Conservation (phyloP, 1,284 basidiomycete species). For the Sphaerobolus stellatus region DNA sequence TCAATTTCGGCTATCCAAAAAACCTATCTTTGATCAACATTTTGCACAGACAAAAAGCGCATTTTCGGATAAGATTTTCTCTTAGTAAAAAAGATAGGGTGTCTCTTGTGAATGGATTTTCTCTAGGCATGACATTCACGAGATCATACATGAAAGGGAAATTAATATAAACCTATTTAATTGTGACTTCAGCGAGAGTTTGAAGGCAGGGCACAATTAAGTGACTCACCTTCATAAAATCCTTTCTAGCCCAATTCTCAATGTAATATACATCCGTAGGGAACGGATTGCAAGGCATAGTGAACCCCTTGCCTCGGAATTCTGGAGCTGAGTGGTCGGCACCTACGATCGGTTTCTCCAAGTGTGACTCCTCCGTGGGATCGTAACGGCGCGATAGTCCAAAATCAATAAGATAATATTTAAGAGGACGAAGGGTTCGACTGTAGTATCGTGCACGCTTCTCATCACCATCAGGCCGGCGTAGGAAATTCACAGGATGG, state of each 20-base stretch:
- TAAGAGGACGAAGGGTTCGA: constrained; percentile 31
- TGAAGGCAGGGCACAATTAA: constrained; percentile 37
- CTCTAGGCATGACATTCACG: constrained; percentile 31
- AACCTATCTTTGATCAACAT: too few species aligned
- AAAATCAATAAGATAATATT: constrained; percentile 38
- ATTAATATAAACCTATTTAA: constrained; percentile 24
- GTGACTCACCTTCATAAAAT: constrained; percentile 29
- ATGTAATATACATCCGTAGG: constrained; percentile 37
- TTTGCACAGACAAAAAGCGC: too few species aligned
- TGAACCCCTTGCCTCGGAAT: constrained; percentile 9
- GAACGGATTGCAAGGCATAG: constrained; percentile 31
- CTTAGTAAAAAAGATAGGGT: too few species aligned
- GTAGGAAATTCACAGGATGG: constrained; percentile 21
- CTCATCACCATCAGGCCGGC: constrained; percentile 25
- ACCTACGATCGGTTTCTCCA: constrained; percentile 21
- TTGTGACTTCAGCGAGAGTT: neutral
- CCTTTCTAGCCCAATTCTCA: constrained; percentile 30
- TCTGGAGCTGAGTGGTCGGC: constrained; percentile 26
- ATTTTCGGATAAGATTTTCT: too few species aligned
- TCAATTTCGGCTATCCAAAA: too few species aligned
- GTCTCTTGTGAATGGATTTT: too few species aligned
- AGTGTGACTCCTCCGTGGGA: constrained; percentile 12
- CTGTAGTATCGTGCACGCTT: constrained; percentile 22
- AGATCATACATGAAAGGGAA: constrained; percentile 35
- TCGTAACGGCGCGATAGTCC: constrained; percentile 35